Evolutionary conservation across 2,329 filamentous ascomycete genomes (phyloP).

Genomic region (Colletotrichum sp.): DNA sequence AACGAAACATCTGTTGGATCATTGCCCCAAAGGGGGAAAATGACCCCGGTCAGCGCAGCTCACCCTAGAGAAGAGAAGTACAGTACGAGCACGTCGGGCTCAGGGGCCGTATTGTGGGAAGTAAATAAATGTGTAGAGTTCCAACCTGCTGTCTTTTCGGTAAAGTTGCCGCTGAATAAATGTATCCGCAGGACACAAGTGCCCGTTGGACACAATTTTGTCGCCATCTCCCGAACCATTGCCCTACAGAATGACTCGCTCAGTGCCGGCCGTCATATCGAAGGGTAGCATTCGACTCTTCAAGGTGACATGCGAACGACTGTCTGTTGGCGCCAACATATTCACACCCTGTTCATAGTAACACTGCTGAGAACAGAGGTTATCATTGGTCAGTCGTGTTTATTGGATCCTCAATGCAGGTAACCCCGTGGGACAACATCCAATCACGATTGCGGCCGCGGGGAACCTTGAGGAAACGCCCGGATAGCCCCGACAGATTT

Average conservation of each 20-base stretch:
- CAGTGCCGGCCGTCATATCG: not conserved
- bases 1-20: not conserved
- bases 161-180: not conserved
- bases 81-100: not conserved
- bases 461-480: not conserved
- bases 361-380: not conserved
- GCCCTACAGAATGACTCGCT: not conserved
- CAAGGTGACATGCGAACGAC: not conserved
- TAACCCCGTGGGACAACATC: not conserved
- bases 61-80: not conserved
- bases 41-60: not conserved
- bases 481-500: not conserved
- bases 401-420: not conserved
- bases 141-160: not conserved
- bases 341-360: not conserved
- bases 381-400: not conserved
- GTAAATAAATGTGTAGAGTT: not conserved
- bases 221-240: not conserved
- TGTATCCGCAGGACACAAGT: not conserved
- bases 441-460: not conserved
- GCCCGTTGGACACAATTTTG: not conserved
- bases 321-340: not conserved
- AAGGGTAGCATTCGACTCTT: not conserved
- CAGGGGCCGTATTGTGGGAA: not conserved
- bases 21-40: not conserved